Evolutionary conservation across 2,329 filamentous ascomycete genomes (phyloP).

Genomic region (Nemania sp.): DNA sequence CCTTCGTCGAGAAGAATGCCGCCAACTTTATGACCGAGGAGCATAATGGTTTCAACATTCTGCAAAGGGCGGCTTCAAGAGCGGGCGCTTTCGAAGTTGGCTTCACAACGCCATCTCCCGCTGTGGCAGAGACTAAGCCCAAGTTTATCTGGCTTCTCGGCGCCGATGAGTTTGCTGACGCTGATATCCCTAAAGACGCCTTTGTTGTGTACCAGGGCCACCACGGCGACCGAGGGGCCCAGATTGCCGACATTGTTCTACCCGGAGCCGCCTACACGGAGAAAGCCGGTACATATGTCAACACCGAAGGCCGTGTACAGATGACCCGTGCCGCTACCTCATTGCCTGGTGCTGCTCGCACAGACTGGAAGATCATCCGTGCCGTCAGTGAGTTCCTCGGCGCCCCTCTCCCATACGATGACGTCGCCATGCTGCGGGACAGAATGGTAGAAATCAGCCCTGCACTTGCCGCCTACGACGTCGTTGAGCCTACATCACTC

Average conservation of each 20-base stretch:
- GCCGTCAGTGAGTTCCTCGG: conserved; percentile 92
- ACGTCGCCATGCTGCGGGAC: conserved; percentile 87
- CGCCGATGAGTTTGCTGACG: conserved; percentile 87
- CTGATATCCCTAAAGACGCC: conserved; percentile 92
- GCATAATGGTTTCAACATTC: conserved; percentile 98
- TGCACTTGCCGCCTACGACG: conserved; percentile 87
- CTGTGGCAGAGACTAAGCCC: conserved; percentile 84
- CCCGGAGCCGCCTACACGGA: conserved; percentile 97
- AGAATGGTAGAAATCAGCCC: conserved; percentile 97
- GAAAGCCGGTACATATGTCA: conserved; percentile 95
- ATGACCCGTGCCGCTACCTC: conserved; percentile 91
- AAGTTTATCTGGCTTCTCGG: conserved; percentile 98
- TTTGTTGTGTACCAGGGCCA: conserved; percentile 99
- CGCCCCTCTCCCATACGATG: conserved; percentile 89
- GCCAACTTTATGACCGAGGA: conserved; percentile 87
- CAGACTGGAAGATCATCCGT: conserved; percentile 99
- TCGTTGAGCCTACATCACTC: conserved; percentile 84
- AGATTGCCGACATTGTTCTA: conserved; percentile 92
- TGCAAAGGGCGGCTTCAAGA: conserved; percentile 92
- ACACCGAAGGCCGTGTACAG: conserved; percentile 97
- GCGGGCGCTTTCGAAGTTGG: conserved; percentile 95
- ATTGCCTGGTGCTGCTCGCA: conserved; percentile 87
- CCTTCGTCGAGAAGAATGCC: conserved; percentile 93
- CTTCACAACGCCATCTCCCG: conserved; percentile 86
- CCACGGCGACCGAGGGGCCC: conserved; percentile 92